Base-by-base conservation (phyloP, 805 yeast species). In the Wickerhamomyces xylosicus region DNA sequence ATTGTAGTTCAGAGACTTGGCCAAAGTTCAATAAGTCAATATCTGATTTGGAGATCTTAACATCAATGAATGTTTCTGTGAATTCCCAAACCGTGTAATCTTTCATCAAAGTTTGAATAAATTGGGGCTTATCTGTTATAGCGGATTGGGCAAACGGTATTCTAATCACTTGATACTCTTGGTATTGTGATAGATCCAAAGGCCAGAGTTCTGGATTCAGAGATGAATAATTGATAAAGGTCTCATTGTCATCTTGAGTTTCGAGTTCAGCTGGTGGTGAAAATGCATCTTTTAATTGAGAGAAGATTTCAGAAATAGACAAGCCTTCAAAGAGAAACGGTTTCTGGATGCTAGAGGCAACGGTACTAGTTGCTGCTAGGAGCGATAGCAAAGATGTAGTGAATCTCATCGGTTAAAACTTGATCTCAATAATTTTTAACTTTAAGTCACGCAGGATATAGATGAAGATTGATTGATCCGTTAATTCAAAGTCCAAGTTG, bases 21-120 rank as follows among this genome's bases (percentile, higher is more conserved):
- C 10, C n/a, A 8, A 15, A 29, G 3, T 2, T 40, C 31, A 5
- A 41, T 13, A 19, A 31, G 10, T 31, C 34, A 11, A 46, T 20
- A 13, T 48, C 49, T n/a, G 33, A 33, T 2, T 20, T 35, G 6
- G 50, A 49, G 3, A 53, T 42, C 25, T 54, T 48, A 5, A 77
- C 42, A 52, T 79, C 85, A 14, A 74, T 58, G 27, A 69, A 76
- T 7, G 61, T 53, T 2, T 46, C 19, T 39, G 62, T 66, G 1
- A 55, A 44, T n/a, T 69, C 74, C 89, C 89, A 81, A 4, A 67
- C 52, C 33, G 62, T 63, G 19, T 46, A 50, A 2, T 40, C 34
- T 13, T 19, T 38, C 32, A 42, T 38, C 31, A 48, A 35, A 18
- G 37, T 43, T 20, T 17, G n/a, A 3, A 48, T 7, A 1, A 35